Evolutionary conservation across 768 basidiomycete species (phyloP), one percentile per base, ranked within the genome.

Genomic region (Kwoniella newhampshirensis): DNA sequence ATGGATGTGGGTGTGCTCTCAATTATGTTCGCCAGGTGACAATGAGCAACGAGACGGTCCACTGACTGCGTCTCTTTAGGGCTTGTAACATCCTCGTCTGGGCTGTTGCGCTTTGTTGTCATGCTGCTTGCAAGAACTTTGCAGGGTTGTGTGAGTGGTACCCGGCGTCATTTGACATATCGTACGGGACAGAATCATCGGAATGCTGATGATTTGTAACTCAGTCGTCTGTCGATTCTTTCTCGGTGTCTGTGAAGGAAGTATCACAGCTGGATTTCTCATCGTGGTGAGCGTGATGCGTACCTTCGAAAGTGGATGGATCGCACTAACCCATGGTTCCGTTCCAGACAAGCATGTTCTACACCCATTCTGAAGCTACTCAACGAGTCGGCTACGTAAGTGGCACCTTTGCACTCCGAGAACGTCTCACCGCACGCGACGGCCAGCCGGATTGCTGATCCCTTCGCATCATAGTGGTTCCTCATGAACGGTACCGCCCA

Each of bases 81-180:
- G 57, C 57, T 35, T 40, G 37, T 27, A 71, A 68, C 55, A 60
- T 71, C 35, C 37, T 56, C 12, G 37, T 60, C 17, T 71, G 69
- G 69, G 59, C 50, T 5, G 48, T 64, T 32, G 59, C 62, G 4
- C 52, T 71, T 3, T 53, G 56, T 37, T 64, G 62, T 45, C 64
- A 66, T 39, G 70, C 70, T 6, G 70, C 70, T 13, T 67, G 70
- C 37, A 36, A 42, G 18, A 66, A 60, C 60, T 71, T 71, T 61
- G 59, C 57, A 23, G 70, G 70, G 18, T 51, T 71, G 1, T 68
- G 66, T 48, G 63, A 67, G 53, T 64, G 58, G 5, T 26, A 27
- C 18, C n/a, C n/a, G n/a, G n/a, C n/a, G n/a, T n/a, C n/a, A n/a
- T n/a, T n/a, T n/a, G n/a, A n/a, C 13, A 32, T 32, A 32, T 32